Evolutionary conservation across 805 yeast species (phyloP).

Genomic region (Yueomyces sp.): DNA sequence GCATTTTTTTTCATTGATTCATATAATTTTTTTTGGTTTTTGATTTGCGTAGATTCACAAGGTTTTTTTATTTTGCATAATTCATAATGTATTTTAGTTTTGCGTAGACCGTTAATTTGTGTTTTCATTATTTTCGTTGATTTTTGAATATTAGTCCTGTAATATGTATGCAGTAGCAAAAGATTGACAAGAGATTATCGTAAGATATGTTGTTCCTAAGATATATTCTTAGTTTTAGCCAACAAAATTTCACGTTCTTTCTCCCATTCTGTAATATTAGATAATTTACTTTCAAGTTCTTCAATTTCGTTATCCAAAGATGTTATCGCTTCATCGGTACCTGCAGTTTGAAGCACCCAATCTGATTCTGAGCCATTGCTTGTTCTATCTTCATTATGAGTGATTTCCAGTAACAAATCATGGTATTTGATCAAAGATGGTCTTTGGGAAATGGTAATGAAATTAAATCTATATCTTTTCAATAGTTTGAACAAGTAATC

Average conservation of each 20-base stretch:
- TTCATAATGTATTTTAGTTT: too few relatives aligned
- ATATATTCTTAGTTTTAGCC: too few relatives aligned
- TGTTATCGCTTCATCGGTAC: slow-evolving; percentile 51
- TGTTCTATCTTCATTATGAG: slow-evolving; percentile 36
- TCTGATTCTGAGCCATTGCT: slow-evolving; percentile 41
- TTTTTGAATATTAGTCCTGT: too few relatives aligned
- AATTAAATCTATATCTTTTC: slow-evolving; percentile 55
- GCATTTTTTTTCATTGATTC: slow-evolving; percentile 23
- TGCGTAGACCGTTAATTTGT: too few relatives aligned
- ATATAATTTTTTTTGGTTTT: slow-evolving; percentile 27
- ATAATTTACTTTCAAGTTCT: slow-evolving; percentile 46
- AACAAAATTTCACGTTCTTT: slow-evolving; percentile 28
- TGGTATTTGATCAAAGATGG: slow-evolving; percentile 78
- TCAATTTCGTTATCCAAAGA: slow-evolving; percentile 67
- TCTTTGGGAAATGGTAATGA: slow-evolving; percentile 73
- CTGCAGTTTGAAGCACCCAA: slow-evolving; percentile 53
- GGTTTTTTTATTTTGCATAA: too few relatives aligned
- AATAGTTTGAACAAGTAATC: slow-evolving; percentile 70
- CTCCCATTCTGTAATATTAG: slow-evolving; percentile 46
- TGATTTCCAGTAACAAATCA: slow-evolving; percentile 55
- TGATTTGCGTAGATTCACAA: too few relatives aligned
- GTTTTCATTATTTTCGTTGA: too few relatives aligned
- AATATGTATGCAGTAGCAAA: too few relatives aligned
- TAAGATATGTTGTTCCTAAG: too few relatives aligned
- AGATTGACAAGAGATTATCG: too few relatives aligned